These are phyloP conservation scores for Quercus aquifolioides DNA, from an alignment of 306 rosid species.

Conservation along the genomic window DNA sequence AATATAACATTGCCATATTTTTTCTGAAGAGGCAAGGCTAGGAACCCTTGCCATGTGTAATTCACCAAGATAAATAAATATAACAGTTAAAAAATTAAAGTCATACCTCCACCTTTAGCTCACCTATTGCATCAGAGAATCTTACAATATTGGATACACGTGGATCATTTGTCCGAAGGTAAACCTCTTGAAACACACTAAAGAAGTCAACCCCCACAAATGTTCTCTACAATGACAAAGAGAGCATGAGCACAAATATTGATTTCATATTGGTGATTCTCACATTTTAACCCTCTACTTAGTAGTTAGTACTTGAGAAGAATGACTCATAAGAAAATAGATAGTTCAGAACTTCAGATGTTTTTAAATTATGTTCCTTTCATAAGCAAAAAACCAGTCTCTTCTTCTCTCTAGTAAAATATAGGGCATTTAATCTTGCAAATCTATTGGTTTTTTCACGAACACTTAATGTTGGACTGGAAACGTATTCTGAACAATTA, in stretches of 20 bases:
- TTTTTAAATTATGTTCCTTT: neutral
- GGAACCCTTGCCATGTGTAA: neutral
- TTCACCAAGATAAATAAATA: neutral
- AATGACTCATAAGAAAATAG: neutral
- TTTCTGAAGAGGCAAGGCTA: neutral
- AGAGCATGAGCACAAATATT: constrained; percentile 19
- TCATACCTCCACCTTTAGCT: constrained; percentile 96
- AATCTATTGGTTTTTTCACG: too few relatives aligned
- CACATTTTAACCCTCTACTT: neutral
- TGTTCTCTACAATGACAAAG: constrained; percentile 61
- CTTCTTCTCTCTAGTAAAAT: too few relatives aligned
- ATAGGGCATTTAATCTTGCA: too few relatives aligned
- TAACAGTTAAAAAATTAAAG: neutral
- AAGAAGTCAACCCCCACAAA: constrained; percentile 94
- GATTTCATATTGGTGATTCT: neutral
- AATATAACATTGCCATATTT: neutral
- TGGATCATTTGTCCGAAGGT: constrained; percentile 76
- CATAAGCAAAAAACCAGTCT: too few relatives aligned
- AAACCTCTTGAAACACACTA: constrained; percentile 86
- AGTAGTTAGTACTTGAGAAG: neutral
- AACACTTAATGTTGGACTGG: too few relatives aligned
- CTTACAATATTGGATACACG: constrained; percentile 78
- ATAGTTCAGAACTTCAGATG: neutral
- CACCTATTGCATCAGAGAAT: constrained; percentile 91
- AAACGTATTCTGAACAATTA: too few relatives aligned